A percentile compares a stretch with the other conserved stretches of the same genome.
These are phyloP conservation scores for Microthlaspi erraticum DNA, from an alignment of 345 rosid genomes.

Conservation along the genomic window DNA sequence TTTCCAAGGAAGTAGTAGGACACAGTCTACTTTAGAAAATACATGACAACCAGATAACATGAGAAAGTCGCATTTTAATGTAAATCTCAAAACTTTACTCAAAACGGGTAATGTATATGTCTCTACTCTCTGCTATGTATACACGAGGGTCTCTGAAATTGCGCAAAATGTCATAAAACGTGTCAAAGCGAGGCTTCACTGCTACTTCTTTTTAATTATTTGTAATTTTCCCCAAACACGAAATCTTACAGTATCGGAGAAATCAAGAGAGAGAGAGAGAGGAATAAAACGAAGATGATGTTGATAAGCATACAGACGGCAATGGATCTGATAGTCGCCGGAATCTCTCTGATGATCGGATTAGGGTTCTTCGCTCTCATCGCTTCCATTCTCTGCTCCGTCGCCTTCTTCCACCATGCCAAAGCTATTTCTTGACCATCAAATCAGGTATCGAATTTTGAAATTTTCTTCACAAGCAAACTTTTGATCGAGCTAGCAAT, in stretches of 20 bases:
- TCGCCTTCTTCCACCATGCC: slow-evolving; percentile 77
- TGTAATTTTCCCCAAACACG: neutral
- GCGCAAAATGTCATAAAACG: slow-evolving; percentile 36
- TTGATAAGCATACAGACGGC: slow-evolving; percentile 60
- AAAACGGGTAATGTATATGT: slow-evolving; percentile 15
- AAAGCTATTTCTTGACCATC: slow-evolving; percentile 49
- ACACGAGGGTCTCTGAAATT: slow-evolving; percentile 37
- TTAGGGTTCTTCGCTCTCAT: slow-evolving; percentile 72
- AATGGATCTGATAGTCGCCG: slow-evolving; percentile 74
- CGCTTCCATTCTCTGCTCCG: slow-evolving; percentile 75
- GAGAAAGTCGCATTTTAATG: slow-evolving; percentile 15
- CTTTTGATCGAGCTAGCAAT: neutral
- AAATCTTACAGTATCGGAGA: neutral
- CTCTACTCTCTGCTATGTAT: neutral
- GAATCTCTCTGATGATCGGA: slow-evolving; percentile 74
- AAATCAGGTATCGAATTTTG: slow-evolving; percentile 17
- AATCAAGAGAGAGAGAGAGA: slow-evolving; percentile 1
- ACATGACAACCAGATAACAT: slow-evolving; percentile 16
- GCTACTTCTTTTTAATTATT: slow-evolving; percentile 12
- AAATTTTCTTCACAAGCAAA: neutral
- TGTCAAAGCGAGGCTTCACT: slow-evolving; percentile 31
- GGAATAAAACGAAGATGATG: slow-evolving; percentile 42
- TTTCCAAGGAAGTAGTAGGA: slow-evolving; percentile 41
- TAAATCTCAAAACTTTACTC: slow-evolving; percentile 14
- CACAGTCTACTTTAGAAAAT: neutral